A percentile compares a stretch with the other conserved stretches of the same genome.
phyloP scores from a whole-genome alignment of 2,329 filamentous ascomycete genomes.

The Talaromyces sp. region DNA sequence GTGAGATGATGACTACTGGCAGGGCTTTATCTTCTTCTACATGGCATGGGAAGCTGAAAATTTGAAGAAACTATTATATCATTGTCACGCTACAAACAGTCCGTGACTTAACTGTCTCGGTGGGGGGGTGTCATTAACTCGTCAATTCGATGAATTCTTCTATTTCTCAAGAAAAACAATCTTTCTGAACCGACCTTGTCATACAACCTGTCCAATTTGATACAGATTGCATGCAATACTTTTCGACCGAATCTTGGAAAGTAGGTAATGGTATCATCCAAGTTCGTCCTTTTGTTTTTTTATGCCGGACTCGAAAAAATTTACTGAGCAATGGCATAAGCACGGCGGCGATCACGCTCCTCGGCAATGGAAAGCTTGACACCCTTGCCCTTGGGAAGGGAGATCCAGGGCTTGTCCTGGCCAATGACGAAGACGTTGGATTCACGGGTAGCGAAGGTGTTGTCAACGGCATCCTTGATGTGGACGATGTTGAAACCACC shows the following conservation, averaged over 20 bases:
- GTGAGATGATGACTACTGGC: neutral
- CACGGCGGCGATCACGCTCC: constrained; percentile 97
- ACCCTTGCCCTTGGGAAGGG: constrained; percentile 99
- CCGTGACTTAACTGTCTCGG: neutral
- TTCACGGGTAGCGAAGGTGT: constrained; percentile 99
- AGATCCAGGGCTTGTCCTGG: constrained; percentile 98
- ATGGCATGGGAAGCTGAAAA: neutral
- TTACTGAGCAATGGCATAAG: constrained; percentile 56
- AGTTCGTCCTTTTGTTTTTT: constrained; percentile 1
- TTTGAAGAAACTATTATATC: neutral
- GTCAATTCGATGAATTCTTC: constrained; percentile 17
- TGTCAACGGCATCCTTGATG: constrained; percentile 99
- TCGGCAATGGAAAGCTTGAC: constrained; percentile 99
- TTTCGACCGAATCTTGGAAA: constrained; percentile 4
- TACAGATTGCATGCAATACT: neutral
- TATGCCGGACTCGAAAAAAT: constrained; percentile 17
- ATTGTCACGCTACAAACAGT: constrained; percentile 8
- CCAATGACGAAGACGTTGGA: constrained; percentile 99
- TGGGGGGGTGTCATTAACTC: constrained; percentile 16
- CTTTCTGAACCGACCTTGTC: constrained; percentile 13
- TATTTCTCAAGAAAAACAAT: constrained; percentile 14
- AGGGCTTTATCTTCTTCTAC: no score
- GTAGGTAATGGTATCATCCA: constrained; percentile 8
- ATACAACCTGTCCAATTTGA: neutral
- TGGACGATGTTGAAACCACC: constrained; percentile 99